These are phyloP conservation scores for Tricholoma furcatifolium DNA, from an alignment of 768 basidiomycete genomes.

Conservation along the genomic window DNA sequence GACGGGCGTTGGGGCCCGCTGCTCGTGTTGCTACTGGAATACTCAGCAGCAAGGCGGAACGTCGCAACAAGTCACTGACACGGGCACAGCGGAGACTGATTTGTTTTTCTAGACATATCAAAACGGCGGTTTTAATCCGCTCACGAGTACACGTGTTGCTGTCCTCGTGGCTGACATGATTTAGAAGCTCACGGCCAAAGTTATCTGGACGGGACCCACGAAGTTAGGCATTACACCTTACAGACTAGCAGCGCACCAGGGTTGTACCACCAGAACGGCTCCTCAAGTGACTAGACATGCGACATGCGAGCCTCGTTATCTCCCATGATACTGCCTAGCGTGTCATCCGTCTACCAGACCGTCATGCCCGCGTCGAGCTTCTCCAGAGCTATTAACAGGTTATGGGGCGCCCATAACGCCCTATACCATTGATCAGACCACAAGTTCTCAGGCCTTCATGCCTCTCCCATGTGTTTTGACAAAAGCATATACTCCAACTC, in stretches of 20 bases:
- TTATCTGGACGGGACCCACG: neutral
- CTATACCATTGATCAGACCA: too few species aligned
- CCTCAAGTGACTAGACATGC: too few species aligned
- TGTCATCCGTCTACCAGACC: too few species aligned
- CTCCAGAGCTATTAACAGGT: too few species aligned
- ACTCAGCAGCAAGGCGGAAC: neutral
- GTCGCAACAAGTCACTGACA: neutral
- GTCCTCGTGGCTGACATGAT: constrained; percentile 8
- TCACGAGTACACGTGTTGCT: neutral
- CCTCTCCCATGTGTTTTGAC: too few species aligned
- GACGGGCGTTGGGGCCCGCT: neutral
- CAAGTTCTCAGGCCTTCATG: too few species aligned
- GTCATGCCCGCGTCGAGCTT: too few species aligned
- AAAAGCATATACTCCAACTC: too few species aligned
- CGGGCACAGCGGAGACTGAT: neutral
- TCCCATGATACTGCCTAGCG: too few species aligned
- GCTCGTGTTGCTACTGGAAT: neutral
- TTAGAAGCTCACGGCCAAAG: neutral
- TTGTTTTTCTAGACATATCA: neutral
- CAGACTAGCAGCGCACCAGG: neutral
- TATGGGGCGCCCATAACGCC: too few species aligned
- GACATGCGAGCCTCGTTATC: too few species aligned
- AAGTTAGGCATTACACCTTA: constrained; percentile 4
- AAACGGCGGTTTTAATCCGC: neutral
- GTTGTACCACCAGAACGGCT: too few species aligned